phyloP scores from a whole-genome alignment of 176 grass and related monocot genomes.

The Eremochloa ophiuroides region DNA sequence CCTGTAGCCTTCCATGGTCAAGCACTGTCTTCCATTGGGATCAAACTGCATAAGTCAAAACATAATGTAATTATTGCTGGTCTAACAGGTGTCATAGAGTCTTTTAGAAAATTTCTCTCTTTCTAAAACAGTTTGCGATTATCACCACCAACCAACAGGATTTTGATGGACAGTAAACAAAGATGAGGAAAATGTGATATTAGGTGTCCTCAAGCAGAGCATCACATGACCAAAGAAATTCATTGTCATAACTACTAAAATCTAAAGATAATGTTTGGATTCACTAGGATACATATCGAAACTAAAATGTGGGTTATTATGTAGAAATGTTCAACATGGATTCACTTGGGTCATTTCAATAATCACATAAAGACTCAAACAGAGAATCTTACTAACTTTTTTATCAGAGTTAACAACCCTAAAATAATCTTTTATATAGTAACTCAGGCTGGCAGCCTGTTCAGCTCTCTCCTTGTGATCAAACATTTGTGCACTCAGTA shows the following conservation, averaged over 20 bases:
- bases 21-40: slow-evolving; percentile 69
- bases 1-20: slow-evolving; percentile 79
- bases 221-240: not conserved
- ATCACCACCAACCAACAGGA: not conserved
- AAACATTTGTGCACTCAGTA: not conserved
- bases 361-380: not conserved
- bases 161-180: not conserved
- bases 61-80: slow-evolving; percentile 1
- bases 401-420: not conserved
- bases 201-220: not conserved
- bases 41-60: slow-evolving; percentile 60
- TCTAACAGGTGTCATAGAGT: not conserved
- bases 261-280: not conserved
- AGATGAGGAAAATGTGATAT: not conserved
- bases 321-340: not conserved
- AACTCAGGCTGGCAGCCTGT: not conserved
- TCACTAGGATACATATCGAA: not conserved
- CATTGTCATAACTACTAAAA: not conserved
- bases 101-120: not conserved
- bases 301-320: not conserved
- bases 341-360: not conserved
- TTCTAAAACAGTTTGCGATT: not conserved
- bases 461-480: slow-evolving; percentile 30
- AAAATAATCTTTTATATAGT: not conserved
- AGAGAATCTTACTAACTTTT: not conserved